A percentile compares a stretch with the other conserved stretches of the same genome.
Evolutionary conservation across 345 rosid genomes (phyloP).

Genomic region (Anacardium occidentale): DNA sequence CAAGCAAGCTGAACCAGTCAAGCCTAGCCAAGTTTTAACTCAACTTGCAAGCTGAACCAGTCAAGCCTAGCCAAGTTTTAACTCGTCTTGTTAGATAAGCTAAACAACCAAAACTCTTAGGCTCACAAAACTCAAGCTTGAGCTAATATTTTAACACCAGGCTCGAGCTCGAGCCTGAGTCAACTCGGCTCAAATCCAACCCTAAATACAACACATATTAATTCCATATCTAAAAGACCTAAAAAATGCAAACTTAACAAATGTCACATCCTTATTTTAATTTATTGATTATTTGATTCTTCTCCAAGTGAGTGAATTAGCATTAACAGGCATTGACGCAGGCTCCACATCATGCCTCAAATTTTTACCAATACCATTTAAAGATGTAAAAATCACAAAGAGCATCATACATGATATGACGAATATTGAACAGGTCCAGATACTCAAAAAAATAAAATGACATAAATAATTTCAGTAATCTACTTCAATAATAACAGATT

Average conservation of each 20-base stretch:
- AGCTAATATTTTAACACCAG: too few species aligned
- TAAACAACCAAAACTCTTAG: too few species aligned
- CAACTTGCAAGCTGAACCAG: too few species aligned
- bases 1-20: too few species aligned
- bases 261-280: background rate
- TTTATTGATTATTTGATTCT: background rate
- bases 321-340: background rate
- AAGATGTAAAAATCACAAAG: background rate
- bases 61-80: too few species aligned
- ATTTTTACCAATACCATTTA: background rate
- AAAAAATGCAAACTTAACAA: background rate
- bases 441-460: background rate
- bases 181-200: too few species aligned
- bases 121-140: too few species aligned
- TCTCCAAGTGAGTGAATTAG: background rate
- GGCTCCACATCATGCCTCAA: background rate
- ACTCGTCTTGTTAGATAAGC: too few species aligned
- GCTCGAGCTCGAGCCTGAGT: too few species aligned
- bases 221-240: conserved; percentile 2
- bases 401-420: background rate
- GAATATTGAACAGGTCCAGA: background rate
- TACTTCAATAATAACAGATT: background rate
- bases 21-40: too few species aligned
- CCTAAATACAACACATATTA: background rate
- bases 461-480: background rate